Evolutionary conservation across 2,329 filamentous ascomycete genomes (phyloP).

Genomic region (Ophiostoma quercus): DNA sequence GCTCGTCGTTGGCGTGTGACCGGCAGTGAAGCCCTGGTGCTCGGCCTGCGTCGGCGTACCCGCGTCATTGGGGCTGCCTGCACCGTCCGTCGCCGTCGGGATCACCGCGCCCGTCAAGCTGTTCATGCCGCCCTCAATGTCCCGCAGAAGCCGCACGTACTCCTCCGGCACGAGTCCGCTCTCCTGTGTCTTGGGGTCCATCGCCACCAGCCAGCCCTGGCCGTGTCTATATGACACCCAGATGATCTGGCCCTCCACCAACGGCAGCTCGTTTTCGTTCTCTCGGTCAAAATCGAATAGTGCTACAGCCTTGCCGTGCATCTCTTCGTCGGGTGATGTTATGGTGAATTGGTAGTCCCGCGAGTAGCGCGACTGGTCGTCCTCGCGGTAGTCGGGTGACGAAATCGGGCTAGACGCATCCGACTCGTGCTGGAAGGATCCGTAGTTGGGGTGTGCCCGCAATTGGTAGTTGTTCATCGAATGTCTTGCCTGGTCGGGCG

Average conservation of each 20-base stretch:
- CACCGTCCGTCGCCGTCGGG: slow-evolving; percentile 38
- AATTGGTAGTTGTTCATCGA: slow-evolving; percentile 47
- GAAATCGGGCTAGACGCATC: slow-evolving; percentile 55
- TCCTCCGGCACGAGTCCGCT: slow-evolving; percentile 94
- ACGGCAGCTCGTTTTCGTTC: slow-evolving; percentile 90
- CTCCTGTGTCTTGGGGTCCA: slow-evolving; percentile 90
- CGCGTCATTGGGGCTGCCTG: slow-evolving; percentile 50
- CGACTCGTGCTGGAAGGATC: slow-evolving; percentile 48
- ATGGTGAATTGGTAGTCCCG: slow-evolving; percentile 93
- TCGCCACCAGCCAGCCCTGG: slow-evolving; percentile 94
- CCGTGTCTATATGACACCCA: slow-evolving; percentile 94
- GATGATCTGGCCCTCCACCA: slow-evolving; percentile 92
- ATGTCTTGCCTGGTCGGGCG: slow-evolving; percentile 57
- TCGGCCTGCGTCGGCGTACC: slow-evolving; percentile 59
- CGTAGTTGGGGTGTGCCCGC: slow-evolving; percentile 43
- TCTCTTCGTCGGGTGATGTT: slow-evolving; percentile 91
- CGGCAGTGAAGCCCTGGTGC: slow-evolving; percentile 39
- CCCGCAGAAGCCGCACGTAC: slow-evolving; percentile 84
- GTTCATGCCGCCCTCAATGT: slow-evolving; percentile 86
- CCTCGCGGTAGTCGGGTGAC: slow-evolving; percentile 53
- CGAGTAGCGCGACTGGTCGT: slow-evolving; percentile 75
- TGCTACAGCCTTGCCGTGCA: slow-evolving; percentile 93
- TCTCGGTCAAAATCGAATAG: slow-evolving; percentile 92
- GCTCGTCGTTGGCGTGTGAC: slow-evolving; percentile 45
- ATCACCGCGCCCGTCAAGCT: slow-evolving; percentile 53